Evolutionary conservation across 495 filamentous ascomycete genomes (phyloP).

Genomic region (Aspergillus diversus): DNA sequence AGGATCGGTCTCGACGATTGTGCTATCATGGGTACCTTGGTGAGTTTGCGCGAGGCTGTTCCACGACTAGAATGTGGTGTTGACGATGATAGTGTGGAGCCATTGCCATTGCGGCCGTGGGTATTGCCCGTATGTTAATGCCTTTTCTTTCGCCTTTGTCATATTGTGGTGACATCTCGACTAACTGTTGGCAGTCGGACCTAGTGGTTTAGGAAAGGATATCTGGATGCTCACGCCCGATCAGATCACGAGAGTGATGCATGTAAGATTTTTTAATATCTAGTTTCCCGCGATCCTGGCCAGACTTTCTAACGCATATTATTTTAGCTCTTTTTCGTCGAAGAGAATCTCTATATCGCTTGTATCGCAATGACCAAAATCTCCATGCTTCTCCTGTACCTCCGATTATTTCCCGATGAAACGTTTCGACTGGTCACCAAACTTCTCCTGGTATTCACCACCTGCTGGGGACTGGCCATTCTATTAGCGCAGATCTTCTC

Average conservation of each 20-base stretch:
- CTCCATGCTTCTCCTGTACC: slow-evolving; percentile 44
- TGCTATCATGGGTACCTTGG: neutral
- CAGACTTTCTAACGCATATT: neutral
- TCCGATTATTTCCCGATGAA: slow-evolving; percentile 38
- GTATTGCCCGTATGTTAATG: neutral
- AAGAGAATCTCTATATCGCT: slow-evolving; percentile 40
- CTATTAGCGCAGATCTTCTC: slow-evolving; percentile 48
- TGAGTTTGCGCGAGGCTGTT: neutral
- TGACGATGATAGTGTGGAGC: neutral
- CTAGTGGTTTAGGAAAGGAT: slow-evolving; percentile 6
- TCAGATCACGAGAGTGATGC: slow-evolving; percentile 4
- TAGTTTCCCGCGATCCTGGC: neutral
- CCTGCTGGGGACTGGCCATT: slow-evolving; percentile 27
- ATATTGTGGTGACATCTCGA: neutral
- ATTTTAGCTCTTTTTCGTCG: slow-evolving; percentile 29
- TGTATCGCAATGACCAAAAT: slow-evolving; percentile 42
- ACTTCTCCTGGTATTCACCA: slow-evolving; percentile 39
- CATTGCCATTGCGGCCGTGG: neutral
- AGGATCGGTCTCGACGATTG: slow-evolving; percentile 3
- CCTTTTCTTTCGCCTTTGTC: neutral
- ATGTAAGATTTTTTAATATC: neutral
- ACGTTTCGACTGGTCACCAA: slow-evolving; percentile 19
- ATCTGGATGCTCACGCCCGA: slow-evolving; percentile 7
- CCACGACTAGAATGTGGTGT: neutral
- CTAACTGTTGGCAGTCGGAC: neutral